Evolutionary conservation across 1,284 basidiomycete genomes (phyloP), one percentile per base, ranked within the genome.

Genomic region (Pseudozyma tsukubaensis): DNA sequence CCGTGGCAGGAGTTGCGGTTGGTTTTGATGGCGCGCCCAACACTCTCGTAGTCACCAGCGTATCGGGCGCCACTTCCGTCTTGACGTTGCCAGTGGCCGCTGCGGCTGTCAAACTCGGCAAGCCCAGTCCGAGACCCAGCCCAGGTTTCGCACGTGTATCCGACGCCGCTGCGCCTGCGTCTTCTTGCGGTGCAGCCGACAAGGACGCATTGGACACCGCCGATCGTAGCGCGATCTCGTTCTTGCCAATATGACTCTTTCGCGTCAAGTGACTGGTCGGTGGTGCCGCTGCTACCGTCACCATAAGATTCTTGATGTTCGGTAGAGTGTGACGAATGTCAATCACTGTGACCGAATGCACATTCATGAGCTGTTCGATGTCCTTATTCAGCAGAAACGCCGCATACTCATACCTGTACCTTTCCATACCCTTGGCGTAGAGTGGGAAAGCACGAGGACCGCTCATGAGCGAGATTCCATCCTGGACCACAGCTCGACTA

Each of bases 351-450:
- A 82, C 56, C 52, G 58, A 57, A 56, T 78, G 64, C n/a, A 68
- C 65, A 54, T 80, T 80, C 77, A 82, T 77, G 36, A 83, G 73
- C 62, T 77, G 61, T 86, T 99, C 96, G 72, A 99, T 94, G 84
- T 99, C 88, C 86, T 99, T 99, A 87, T 99, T 99, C 40, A 99
- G 87, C 50, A 99, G 86, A 84, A 97, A 99, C 4, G 98, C 94
- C 10, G 91, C 97, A 86, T 99, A 99, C 84, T 99, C 96, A 84
- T 97, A 99, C 32, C 97, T 89, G 85, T 98, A 98, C 43, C 91
- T 91, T 84, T 99, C 97, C 59, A 97, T 94, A 11, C 94, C 94
- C 85, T 90, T 93, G 0, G 92, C 92, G 83, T 94, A 98, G 37
- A 99, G 87, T 11, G 96, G 95, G 84, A 83, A 83, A 39, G 77